Base-by-base conservation (phyloP, 768 basidiomycete species). In the Trametes cingulata region DNA sequence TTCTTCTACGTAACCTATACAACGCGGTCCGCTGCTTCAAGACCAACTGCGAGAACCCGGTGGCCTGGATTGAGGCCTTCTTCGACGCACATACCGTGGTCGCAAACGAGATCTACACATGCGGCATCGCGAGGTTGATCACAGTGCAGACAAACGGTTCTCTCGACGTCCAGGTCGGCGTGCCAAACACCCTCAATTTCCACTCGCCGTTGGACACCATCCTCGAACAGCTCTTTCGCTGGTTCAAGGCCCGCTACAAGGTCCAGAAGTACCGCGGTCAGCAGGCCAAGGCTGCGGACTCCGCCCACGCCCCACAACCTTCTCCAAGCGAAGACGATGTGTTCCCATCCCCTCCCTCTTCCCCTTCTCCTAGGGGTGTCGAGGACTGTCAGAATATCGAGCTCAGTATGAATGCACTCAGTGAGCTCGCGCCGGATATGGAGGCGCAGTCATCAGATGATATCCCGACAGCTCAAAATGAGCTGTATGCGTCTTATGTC, bases 1-100 rank as follows among this genome's bases (percentile, higher is more conserved):
- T 60, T 62, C 37, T 37, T 62, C 22, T 52, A 61, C 40, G 65
- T 61, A 5, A 58, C 41, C 39, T 61, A 0, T 56, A 61, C 53
- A 25, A 50, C 22, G 27, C 52, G 2, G 43, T 45, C 36, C 58
- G 58, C 3, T 60, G 53, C 25, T 22, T 60, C 17, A 7, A 9
- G 12, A 36, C 49, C 24, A 47, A 59, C 50, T 41, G 24, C 36
- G 14, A 36, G 36, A 19, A 46, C 24, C 13, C 42, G n/a, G 39
- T 40, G 10, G 19, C 15, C 12, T 58, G 20, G 10, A 8, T 59
- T 10, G 43, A 59, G 1, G 33, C 2, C 35, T 59, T 39, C 51
- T 47, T 59, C 45, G 36, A 47, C 33, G 13, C 29, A 1, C 53
- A 39, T 19, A 42, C 29, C 6, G 29, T 5, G 29, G 29, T 33